Percentiles rank a stretch among this genome's conserved stretches.
Conservation (phyloP, 169 alveolate species). For the Plasmodium inui region DNA sequence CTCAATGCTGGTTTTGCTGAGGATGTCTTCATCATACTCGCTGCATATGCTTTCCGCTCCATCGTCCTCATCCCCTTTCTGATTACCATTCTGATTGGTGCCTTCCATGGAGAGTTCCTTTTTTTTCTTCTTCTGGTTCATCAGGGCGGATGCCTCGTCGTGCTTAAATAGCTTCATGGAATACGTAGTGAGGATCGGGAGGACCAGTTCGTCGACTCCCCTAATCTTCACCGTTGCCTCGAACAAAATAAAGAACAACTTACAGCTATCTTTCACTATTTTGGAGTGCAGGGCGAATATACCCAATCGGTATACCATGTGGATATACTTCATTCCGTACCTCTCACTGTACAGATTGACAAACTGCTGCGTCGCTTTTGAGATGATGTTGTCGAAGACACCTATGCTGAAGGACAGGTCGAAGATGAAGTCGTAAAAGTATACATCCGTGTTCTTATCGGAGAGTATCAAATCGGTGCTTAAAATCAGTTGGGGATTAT, state of each 20-base stretch:
- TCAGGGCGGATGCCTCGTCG: constrained; percentile 29
- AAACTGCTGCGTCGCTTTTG: constrained; percentile 46
- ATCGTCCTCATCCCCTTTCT: constrained; percentile 9
- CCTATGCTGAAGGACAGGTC: constrained; percentile 62
- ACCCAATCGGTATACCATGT: constrained; percentile 64
- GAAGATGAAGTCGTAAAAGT: constrained; percentile 57
- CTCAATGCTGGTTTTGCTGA: constrained; percentile 62
- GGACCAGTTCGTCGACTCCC: constrained; percentile 52
- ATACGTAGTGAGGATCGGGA: constrained; percentile 57
- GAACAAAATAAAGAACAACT: constrained; percentile 37
- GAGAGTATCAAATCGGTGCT: constrained; percentile 36
- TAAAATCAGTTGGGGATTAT: constrained; percentile 44
- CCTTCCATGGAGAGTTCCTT: background rate
- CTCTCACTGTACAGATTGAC: constrained; percentile 46
- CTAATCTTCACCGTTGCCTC: constrained; percentile 63
- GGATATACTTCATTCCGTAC: constrained; percentile 57
- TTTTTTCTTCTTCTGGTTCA: constrained; percentile 27
- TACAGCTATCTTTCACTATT: constrained; percentile 52
- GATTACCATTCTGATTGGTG: background rate
- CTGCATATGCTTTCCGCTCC: constrained; percentile 52
- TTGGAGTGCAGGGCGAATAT: constrained; percentile 69
- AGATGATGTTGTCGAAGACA: constrained; percentile 54
- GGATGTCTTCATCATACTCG: constrained; percentile 60
- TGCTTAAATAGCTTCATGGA: constrained; percentile 60
- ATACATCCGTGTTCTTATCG: constrained; percentile 54